Percentiles rank a stretch among this genome's conserved stretches.
phyloP scores from a whole-genome alignment of 2,329 filamentous ascomycete species.

The Neofusicoccum kwambonambiense region DNA sequence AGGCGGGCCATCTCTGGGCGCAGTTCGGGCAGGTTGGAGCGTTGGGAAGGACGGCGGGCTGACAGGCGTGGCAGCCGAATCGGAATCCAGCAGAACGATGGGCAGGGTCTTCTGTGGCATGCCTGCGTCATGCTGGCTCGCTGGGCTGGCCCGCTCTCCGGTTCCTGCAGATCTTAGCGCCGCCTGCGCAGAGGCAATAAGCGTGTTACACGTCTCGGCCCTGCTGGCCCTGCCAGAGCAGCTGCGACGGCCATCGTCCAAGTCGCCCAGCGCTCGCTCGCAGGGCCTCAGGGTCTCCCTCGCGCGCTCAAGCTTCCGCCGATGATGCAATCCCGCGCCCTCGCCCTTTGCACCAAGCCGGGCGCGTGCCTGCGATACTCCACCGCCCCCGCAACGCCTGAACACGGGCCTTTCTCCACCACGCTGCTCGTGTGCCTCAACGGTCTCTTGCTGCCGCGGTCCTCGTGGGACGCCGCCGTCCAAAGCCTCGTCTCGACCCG shows the following conservation, averaged over 20 bases:
- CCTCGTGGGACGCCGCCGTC: constrained; percentile 39
- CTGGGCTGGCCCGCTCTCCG: no score
- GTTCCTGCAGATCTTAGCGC: no score
- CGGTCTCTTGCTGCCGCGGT: constrained; percentile 42
- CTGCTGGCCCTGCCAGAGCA: no score
- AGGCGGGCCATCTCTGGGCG: neutral
- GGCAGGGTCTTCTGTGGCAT: no score
- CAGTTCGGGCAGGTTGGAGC: neutral
- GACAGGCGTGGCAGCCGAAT: neutral
- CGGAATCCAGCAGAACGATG: neutral
- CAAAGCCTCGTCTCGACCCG: constrained; percentile 30
- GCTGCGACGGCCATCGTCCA: neutral
- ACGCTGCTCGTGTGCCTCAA: constrained; percentile 47
- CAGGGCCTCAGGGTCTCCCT: neutral
- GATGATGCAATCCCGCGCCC: constrained; percentile 2
- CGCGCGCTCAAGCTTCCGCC: neutral
- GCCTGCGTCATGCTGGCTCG: no score
- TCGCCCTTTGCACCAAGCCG: constrained; percentile 32
- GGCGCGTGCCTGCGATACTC: constrained; percentile 15
- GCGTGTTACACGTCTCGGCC: no score
- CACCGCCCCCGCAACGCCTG: neutral
- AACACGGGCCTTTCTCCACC: constrained; percentile 29
- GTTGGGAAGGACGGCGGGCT: neutral
- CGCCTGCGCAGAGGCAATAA: no score
- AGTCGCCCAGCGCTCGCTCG: neutral